phyloP scores from a whole-genome alignment of 352 stramenopile genomes.

The Phytophthora hibernalis region DNA sequence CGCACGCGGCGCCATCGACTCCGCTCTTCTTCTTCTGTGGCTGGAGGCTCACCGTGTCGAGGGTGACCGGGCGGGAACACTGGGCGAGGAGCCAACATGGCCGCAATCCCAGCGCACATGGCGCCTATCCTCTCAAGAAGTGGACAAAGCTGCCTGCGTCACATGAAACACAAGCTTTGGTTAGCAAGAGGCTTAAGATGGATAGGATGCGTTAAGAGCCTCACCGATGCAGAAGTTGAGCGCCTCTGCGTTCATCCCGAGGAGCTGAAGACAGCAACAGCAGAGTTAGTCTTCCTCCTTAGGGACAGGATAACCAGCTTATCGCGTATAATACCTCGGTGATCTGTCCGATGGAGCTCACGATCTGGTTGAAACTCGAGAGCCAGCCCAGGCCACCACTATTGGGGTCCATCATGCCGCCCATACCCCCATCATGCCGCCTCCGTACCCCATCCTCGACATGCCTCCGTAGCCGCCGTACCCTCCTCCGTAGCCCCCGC shows the following conservation, averaged over 20 bases:
- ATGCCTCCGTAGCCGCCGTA: slow-evolving; percentile 52
- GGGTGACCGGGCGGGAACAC: slow-evolving; percentile 76
- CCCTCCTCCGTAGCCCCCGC: slow-evolving; percentile 40
- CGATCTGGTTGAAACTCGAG: slow-evolving; percentile 71
- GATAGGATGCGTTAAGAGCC: neutral
- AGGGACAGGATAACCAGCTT: too few species aligned
- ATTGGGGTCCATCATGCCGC: slow-evolving; percentile 64
- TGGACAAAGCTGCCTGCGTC: slow-evolving; percentile 77
- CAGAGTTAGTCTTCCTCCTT: neutral
- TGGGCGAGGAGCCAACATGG: slow-evolving; percentile 71
- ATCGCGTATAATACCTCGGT: slow-evolving; percentile 49
- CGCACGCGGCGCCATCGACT: slow-evolving; percentile 74
- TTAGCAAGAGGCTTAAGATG: neutral
- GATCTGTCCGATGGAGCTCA: slow-evolving; percentile 77
- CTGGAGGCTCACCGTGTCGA: slow-evolving; percentile 67
- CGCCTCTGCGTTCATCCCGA: slow-evolving; percentile 81
- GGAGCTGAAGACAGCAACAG: slow-evolving; percentile 38
- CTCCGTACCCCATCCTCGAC: slow-evolving; percentile 37
- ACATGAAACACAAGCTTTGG: neutral
- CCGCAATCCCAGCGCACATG: slow-evolving; percentile 73
- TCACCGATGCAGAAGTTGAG: slow-evolving; percentile 78
- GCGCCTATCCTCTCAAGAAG: slow-evolving; percentile 83
- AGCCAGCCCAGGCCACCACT: slow-evolving; percentile 60
- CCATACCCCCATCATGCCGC: slow-evolving; percentile 36
- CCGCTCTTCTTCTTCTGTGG: slow-evolving; percentile 77